Conservation (phyloP, 495 filamentous ascomycete genomes). For the Margaritispora aquatica region DNA sequence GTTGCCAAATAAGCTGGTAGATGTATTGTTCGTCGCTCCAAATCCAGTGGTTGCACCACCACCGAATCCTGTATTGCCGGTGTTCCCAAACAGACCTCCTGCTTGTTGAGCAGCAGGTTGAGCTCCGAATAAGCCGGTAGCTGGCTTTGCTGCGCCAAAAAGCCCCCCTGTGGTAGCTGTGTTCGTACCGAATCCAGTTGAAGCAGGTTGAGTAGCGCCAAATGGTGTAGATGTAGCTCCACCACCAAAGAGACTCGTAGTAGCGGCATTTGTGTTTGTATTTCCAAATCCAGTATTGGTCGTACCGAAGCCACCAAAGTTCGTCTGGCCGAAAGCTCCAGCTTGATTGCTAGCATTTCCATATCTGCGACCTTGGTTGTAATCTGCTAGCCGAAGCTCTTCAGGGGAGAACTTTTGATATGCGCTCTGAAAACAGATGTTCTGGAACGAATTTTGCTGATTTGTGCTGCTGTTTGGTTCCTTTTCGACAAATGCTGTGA, state of each 20-base stretch:
- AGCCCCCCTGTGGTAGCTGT: conserved; percentile 41
- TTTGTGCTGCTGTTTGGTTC: conserved; percentile 48
- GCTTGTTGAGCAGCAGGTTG: conserved; percentile 19
- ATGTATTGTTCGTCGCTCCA: conserved; percentile 24
- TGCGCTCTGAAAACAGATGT: conserved; percentile 75
- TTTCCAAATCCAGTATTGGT: conserved; percentile 36
- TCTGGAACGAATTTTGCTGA: conserved; percentile 73
- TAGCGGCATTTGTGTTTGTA: conserved; percentile 31
- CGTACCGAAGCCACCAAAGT: conserved; percentile 51
- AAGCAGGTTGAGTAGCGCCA: conserved; percentile 42
- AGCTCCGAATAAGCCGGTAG: conserved; percentile 25
- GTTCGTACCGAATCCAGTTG: conserved; percentile 35
- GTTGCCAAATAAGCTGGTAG: conserved; percentile 27
- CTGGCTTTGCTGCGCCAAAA: conserved; percentile 46
- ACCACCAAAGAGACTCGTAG: conserved; percentile 46
- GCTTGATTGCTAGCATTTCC: conserved; percentile 76
- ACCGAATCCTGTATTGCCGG: conserved; percentile 22
- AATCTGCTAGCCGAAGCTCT: conserved; percentile 85
- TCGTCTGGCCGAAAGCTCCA: conserved; percentile 73
- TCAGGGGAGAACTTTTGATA: conserved; percentile 89
- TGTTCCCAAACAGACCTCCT: conserved; percentile 30
- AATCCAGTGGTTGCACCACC: conserved; percentile 21
- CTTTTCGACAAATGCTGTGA: conserved; percentile 74
- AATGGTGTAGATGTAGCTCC: conserved; percentile 42
- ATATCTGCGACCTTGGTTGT: conserved; percentile 74